These are phyloP conservation scores for Liriodendron chinense DNA, from an alignment of 164 flowering plant species.

Conservation along the genomic window DNA sequence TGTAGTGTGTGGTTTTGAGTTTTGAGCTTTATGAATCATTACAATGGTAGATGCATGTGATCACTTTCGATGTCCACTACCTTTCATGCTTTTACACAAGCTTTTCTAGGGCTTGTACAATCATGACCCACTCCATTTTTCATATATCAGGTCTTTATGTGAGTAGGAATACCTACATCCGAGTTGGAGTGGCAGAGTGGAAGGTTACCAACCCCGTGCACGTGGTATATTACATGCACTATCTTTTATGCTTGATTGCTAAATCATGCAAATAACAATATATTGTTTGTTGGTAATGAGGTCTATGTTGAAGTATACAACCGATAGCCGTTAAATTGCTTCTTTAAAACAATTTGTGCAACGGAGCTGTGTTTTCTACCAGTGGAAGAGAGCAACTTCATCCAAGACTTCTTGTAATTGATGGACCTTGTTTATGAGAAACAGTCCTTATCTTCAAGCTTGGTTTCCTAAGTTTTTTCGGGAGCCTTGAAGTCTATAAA, in stretches of 20 bases:
- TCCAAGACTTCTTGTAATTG: no score
- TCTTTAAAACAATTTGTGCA: background rate
- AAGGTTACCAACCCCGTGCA: constrained; percentile 86
- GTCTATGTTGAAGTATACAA: no score
- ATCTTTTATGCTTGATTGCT: background rate
- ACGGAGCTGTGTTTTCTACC: background rate
- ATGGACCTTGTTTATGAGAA: no score
- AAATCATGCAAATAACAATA: background rate
- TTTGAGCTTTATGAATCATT: background rate
- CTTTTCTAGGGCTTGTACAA: background rate
- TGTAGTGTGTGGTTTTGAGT: background rate
- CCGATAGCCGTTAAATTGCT: background rate
- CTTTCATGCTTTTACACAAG: background rate
- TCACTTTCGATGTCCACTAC: background rate
- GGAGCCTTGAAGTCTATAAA: no score
- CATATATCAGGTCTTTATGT: constrained; percentile 75
- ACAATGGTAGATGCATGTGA: background rate
- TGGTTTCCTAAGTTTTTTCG: no score
- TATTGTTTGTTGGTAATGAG: no score
- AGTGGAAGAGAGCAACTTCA: background rate
- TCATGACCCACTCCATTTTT: constrained; percentile 3
- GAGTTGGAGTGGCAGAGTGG: constrained; percentile 93
- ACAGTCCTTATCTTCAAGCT: no score
- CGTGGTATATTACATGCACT: constrained; percentile 44
- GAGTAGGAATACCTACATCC: constrained; percentile 95